phyloP scores from a whole-genome alignment of 2,329 filamentous ascomycete species.

The Sclerotinia subarctica region DNA sequence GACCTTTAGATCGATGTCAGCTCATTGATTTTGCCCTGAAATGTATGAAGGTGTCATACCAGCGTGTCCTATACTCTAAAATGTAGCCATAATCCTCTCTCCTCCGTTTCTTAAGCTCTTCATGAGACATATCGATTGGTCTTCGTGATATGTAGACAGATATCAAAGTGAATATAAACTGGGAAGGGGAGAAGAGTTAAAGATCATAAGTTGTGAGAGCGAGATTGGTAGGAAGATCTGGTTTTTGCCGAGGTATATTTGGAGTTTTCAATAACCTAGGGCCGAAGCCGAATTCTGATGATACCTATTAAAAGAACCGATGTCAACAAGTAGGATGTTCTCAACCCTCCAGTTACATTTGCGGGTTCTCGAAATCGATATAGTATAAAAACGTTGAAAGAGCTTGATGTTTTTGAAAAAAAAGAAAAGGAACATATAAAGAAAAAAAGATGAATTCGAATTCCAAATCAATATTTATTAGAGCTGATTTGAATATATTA shows the following conservation, averaged over 20 bases:
- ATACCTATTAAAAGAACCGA: not conserved
- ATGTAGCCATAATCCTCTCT: conserved; percentile 74
- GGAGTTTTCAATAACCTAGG: not conserved
- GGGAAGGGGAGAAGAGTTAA: not conserved
- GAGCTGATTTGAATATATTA: no score
- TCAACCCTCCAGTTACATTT: not conserved
- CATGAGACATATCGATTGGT: conserved; percentile 33
- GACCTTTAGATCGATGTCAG: conserved; percentile 52
- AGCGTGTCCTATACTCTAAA: conserved; percentile 82
- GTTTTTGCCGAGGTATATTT: not conserved
- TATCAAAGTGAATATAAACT: not conserved
- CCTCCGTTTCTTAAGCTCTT: conserved; percentile 56
- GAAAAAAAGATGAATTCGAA: no score
- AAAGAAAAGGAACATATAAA: no score
- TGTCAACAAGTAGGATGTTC: not conserved
- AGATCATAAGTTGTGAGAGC: no score
- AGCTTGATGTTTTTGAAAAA: no score
- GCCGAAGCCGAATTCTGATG: not conserved
- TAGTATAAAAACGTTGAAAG: no score
- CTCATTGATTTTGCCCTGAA: not conserved
- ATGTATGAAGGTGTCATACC: conserved; percentile 48
- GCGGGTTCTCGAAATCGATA: no score
- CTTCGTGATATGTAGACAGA: not conserved
- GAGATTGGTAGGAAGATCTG: not conserved
- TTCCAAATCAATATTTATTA: no score